Evolutionary conservation across 305 asterid species (phyloP).

Genomic region (Stenogyne calaminthoides): DNA sequence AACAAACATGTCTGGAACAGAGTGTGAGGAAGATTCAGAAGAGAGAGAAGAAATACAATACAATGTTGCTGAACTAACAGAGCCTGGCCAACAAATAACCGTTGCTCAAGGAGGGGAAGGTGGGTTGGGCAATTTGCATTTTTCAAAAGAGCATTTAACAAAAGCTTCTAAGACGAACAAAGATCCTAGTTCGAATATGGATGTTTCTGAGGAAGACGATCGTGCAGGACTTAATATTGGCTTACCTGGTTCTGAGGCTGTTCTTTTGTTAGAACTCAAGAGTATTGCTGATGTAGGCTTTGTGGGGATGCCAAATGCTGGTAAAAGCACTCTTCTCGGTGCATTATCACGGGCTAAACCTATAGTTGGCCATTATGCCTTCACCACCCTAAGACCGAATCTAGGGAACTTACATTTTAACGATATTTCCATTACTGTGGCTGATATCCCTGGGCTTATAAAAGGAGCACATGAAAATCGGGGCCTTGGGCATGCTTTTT

Average conservation of each 20-base stretch:
- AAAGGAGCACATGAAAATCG: constrained; percentile 91
- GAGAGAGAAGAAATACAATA: constrained; percentile 49
- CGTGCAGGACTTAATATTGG: constrained; percentile 44
- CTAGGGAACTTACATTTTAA: constrained; percentile 70
- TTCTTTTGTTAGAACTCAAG: constrained; percentile 81
- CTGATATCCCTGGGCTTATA: constrained; percentile 91
- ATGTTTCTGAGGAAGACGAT: constrained; percentile 43
- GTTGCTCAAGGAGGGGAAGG: constrained; percentile 92
- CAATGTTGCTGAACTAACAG: constrained; percentile 79
- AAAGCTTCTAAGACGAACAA: constrained; percentile 34
- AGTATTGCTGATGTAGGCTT: constrained; percentile 96
- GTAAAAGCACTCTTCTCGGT: constrained; percentile 94
- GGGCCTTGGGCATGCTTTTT: constrained; percentile 91
- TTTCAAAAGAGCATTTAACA: constrained; percentile 30
- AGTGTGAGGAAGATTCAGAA: constrained; percentile 48
- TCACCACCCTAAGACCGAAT: constrained; percentile 94
- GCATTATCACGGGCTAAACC: constrained; percentile 90
- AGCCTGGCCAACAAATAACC: constrained; percentile 70
- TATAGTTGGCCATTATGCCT: constrained; percentile 79
- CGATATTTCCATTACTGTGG: constrained; percentile 80
- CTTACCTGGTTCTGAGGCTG: constrained; percentile 65
- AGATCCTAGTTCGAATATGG: constrained; percentile 34
- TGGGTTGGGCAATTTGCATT: constrained; percentile 64
- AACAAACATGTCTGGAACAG: constrained; percentile 38
- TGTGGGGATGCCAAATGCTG: constrained; percentile 96